Base-by-base conservation (phyloP, 495 filamentous ascomycete species). In the Rhypophila decipiens region DNA sequence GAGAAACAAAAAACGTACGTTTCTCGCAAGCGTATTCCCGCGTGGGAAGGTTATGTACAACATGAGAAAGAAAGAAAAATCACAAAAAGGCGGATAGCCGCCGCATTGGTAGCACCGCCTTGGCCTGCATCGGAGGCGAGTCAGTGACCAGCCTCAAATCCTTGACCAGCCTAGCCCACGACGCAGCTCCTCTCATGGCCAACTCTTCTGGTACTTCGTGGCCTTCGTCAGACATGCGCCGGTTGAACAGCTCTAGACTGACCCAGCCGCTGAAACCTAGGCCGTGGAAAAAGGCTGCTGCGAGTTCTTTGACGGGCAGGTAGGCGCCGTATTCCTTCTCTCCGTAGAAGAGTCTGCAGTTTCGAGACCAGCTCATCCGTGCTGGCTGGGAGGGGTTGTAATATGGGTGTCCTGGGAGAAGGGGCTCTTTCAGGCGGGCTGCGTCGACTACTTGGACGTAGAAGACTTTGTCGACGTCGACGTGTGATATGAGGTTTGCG, bases 381-480 rank as follows among this genome's bases (percentile, higher is more conserved):
- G 73, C 61, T 40, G 79, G 80, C 63, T 90, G 84, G 7, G 70
- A 76, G 0, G 72, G 51, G 7, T 80, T 68, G 59, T 85, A 75
- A 63, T 80, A 89, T 12, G 73, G 67, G 57, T 90, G 87, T 7
- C 70, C 74, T 27, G 73, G 67, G 3, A 79, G 64, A 3, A 91
- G 65, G 5, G 85, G 85, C 17, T 69, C 55, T 2, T 50, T 45
- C 2, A 89, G 69, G 20, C 77, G 70, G 60, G 87, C 85, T 12
- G 81, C 88, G 51, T 94, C 86, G 9, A 86, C 85, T 24, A 90
- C 72, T 66, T 94, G 87, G 5, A 91, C 74, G 52, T 85, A 88
- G 58, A 88, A 88, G 5, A 94, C 72, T 68, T 89, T 91, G 31
- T 65, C 59, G 3, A 80, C 64, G 42, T 87, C 79, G 31, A 90